Evolutionary conservation across 768 basidiomycete species (phyloP).

Genomic region (Sporobolomyces pararoseus): DNA sequence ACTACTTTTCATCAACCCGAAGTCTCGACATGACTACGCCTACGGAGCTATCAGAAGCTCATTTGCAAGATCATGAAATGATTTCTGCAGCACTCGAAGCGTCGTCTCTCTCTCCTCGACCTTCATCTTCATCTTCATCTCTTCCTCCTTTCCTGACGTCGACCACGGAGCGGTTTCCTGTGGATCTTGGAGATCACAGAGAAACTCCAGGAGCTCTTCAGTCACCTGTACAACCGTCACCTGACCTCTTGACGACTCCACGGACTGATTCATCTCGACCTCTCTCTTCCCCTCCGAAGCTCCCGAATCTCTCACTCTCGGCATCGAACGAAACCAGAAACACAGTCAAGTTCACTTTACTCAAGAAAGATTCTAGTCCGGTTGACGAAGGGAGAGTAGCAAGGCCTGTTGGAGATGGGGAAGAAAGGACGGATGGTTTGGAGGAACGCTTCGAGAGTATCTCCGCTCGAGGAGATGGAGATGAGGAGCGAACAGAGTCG

Average conservation of each 20-base stretch:
- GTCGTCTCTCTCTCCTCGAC: not conserved
- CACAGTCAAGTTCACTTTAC: constrained; percentile 2
- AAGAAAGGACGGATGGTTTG: not conserved
- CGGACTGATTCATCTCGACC: not conserved
- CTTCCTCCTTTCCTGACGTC: constrained; percentile 5
- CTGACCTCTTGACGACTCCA: constrained; percentile 8
- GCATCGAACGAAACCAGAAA: not conserved
- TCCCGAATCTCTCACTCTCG: not conserved
- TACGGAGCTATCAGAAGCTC: constrained; percentile 13
- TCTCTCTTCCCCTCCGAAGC: not conserved
- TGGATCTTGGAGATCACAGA: not conserved
- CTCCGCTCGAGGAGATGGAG: not conserved
- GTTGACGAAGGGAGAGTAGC: not conserved
- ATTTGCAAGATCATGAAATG: constrained; percentile 15
- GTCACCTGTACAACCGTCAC: not conserved
- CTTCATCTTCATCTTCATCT: not conserved
- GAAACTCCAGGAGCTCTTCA: not conserved
- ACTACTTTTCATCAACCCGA: not conserved
- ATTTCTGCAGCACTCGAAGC: constrained; percentile 8
- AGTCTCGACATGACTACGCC: not conserved
- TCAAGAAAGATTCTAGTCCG: not conserved
- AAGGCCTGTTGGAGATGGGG: not conserved
- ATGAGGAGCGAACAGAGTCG: no score
- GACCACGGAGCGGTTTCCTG: not conserved
- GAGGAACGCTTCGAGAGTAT: not conserved